Evolutionary conservation across 768 basidiomycete genomes (phyloP).

Genomic region (Austroboletus eburneus): DNA sequence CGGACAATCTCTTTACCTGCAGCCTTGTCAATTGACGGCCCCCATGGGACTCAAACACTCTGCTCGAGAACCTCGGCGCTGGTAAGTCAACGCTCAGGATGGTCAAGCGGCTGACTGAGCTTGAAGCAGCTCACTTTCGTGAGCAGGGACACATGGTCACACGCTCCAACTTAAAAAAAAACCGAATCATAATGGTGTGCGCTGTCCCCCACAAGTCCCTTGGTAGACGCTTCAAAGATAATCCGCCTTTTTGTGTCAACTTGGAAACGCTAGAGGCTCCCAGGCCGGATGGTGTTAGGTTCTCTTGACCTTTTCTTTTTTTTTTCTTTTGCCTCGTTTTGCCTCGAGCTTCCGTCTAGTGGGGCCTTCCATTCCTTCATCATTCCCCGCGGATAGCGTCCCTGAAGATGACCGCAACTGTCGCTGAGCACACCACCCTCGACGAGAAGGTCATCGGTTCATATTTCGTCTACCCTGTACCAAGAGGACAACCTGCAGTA

Average conservation of each 20-base stretch:
- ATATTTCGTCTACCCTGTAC: constrained; percentile 36
- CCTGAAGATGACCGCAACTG: not conserved
- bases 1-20: too few species aligned
- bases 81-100: not conserved
- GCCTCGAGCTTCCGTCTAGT: not conserved
- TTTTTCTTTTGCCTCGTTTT: not conserved
- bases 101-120: not conserved
- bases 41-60: too few species aligned
- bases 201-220: not conserved
- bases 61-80: too few species aligned
- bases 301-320: not conserved
- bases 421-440: constrained; percentile 9
- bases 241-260: not conserved
- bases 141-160: not conserved
- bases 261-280: not conserved
- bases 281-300: not conserved
- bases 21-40: too few species aligned
- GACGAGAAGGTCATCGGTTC: constrained; percentile 8
- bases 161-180: not conserved
- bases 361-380: not conserved
- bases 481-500: constrained; percentile 40
- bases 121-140: not conserved
- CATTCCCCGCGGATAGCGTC: not conserved
- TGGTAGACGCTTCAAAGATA: not conserved
- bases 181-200: not conserved